Conservation (phyloP, 805 yeast genomes). For the Millerozyma miso region DNA sequence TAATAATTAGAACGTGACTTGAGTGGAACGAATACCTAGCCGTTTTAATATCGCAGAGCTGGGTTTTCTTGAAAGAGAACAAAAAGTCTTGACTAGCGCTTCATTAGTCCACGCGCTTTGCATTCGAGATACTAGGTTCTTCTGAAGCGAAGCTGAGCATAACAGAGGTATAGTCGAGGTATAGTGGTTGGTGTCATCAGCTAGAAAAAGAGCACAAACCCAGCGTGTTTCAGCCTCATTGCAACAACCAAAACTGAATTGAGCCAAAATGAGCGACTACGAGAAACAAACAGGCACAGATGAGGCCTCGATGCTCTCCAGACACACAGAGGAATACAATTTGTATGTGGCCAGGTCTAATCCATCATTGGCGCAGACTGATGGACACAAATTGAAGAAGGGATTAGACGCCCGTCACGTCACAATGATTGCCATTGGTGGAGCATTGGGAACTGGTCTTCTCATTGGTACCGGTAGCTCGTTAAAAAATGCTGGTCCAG, state of each 20-base stretch:
- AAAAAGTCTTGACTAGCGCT: too few relatives aligned
- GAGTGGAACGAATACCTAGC: too few relatives aligned
- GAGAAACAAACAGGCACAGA: conserved; percentile 1
- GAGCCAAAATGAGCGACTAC: neutral
- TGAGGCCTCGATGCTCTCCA: conserved; percentile 28
- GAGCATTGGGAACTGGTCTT: conserved; percentile 79
- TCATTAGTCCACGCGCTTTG: too few relatives aligned
- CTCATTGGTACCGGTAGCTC: conserved; percentile 75
- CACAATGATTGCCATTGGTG: conserved; percentile 77
- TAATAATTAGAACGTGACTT: too few relatives aligned
- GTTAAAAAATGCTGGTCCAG: conserved; percentile 68
- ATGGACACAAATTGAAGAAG: conserved; percentile 44
- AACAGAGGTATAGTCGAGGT: too few relatives aligned
- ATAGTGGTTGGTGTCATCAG: too few relatives aligned
- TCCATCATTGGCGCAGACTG: conserved; percentile 30
- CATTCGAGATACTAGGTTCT: too few relatives aligned
- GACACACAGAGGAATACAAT: conserved; percentile 47
- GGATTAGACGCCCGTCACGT: conserved; percentile 54
- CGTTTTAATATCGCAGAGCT: too few relatives aligned
- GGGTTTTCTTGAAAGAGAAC: too few relatives aligned
- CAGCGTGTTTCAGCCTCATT: neutral
- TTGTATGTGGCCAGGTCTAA: conserved; percentile 43
- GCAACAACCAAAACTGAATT: neutral
- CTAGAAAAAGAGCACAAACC: too few relatives aligned
- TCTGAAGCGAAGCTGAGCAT: too few relatives aligned